Percentiles rank a stretch among this genome's conserved stretches.
These are phyloP conservation scores for Yamadazyma olivae DNA, from an alignment of 805 yeast species.

Conservation along the genomic window DNA sequence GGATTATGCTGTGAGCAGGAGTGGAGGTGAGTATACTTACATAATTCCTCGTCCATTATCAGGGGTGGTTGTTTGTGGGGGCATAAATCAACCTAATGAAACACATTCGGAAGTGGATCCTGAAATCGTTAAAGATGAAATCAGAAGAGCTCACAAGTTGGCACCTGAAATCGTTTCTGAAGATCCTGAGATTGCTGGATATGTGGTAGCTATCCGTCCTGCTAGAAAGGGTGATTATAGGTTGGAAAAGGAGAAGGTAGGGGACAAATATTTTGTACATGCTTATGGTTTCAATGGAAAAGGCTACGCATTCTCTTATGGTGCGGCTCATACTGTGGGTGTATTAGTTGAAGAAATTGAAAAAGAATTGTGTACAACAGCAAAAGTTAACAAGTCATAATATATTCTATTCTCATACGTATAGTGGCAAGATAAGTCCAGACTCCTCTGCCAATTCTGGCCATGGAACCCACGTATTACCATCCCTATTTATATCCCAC, in stretches of 20 bases:
- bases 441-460: slow-evolving; percentile 1
- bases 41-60: slow-evolving; percentile 13
- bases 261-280: background rate
- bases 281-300: slow-evolving; percentile 3
- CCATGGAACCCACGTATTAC: slow-evolving; percentile 1
- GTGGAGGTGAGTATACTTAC: slow-evolving; percentile 14
- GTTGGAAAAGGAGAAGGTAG: background rate
- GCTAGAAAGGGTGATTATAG: slow-evolving; percentile 1
- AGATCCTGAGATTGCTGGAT: slow-evolving; percentile 3
- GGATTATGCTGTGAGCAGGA: slow-evolving; percentile 10
- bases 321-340: background rate
- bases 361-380: background rate
- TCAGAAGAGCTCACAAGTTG: slow-evolving; percentile 5
- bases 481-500: background rate
- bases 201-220: background rate
- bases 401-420: slow-evolving; percentile 1
- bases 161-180: slow-evolving; percentile 5
- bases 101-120: background rate
- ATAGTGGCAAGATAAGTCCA: slow-evolving; percentile 1
- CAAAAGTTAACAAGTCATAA: background rate
- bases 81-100: slow-evolving; percentile 5
- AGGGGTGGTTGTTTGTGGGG: slow-evolving; percentile 15
- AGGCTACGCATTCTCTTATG: slow-evolving; percentile 2
- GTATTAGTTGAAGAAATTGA: slow-evolving; percentile 1
- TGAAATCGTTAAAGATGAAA: slow-evolving; percentile 4